Percentiles rank a stretch among this genome's conserved stretches.
Conservation (phyloP, 805 yeast genomes). For the Candida ascalaphidarum region DNA sequence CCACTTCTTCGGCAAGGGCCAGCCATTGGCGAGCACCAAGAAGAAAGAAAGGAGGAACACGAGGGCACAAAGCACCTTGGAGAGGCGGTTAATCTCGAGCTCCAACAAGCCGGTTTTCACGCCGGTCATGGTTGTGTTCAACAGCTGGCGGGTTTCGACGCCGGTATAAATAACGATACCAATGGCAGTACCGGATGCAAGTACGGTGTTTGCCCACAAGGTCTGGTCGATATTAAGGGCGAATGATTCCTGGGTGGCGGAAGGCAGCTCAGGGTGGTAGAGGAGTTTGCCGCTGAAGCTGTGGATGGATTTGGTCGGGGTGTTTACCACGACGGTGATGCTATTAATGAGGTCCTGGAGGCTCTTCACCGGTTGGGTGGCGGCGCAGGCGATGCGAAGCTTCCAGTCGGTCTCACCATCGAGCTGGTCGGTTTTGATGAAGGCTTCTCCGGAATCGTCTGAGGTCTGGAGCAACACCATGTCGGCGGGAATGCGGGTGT, state of each 20-base stretch:
- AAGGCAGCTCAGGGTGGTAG: constrained; percentile 33
- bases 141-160: constrained; percentile 83
- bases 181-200: constrained; percentile 87
- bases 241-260: constrained; percentile 33
- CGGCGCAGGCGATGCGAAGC: constrained; percentile 64
- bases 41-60: constrained; percentile 72
- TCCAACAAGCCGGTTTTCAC: constrained; percentile 88
- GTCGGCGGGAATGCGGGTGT: constrained; percentile 89
- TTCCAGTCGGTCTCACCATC: constrained; percentile 99
- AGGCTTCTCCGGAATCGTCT: constrained; percentile 68
- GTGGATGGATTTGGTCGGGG: constrained; percentile 82
- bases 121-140: constrained; percentile 83
- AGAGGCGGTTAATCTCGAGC: constrained; percentile 78
- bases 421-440: constrained; percentile 92
- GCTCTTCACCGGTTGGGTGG: constrained; percentile 51
- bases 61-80: constrained; percentile 81
- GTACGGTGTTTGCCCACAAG: constrained; percentile 95
- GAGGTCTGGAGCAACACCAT: constrained; percentile 76
- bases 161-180: constrained; percentile 92
- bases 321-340: constrained; percentile 51
- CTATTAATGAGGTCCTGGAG: constrained; percentile 45
- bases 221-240: constrained; percentile 85
- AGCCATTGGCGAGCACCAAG: constrained; percentile 76
- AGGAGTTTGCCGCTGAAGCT: constrained; percentile 68
- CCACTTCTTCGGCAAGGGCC: constrained; percentile 57